These are phyloP conservation scores for Neopestalotiopsis clavispora DNA, from an alignment of 2,329 filamentous ascomycete genomes.

Conservation along the genomic window DNA sequence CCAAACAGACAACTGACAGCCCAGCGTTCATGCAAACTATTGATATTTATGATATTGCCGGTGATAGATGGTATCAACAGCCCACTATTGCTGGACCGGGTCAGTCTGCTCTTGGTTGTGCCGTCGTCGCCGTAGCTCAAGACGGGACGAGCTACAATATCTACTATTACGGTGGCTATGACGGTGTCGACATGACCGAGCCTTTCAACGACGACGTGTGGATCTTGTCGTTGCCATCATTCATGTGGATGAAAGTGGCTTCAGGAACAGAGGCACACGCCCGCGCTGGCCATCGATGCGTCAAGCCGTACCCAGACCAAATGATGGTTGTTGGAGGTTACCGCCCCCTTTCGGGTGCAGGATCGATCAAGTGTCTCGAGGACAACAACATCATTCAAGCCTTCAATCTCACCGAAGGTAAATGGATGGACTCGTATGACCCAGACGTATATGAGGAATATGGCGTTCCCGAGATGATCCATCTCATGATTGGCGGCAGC, in stretches of 20 bases:
- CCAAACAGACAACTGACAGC: slow-evolving; percentile 62
- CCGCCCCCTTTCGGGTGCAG: slow-evolving; percentile 34
- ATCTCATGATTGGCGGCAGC: slow-evolving; percentile 70
- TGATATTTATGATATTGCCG: slow-evolving; percentile 78
- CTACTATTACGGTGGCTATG: slow-evolving; percentile 83
- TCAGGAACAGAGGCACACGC: slow-evolving; percentile 53
- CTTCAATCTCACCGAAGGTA: slow-evolving; percentile 73
- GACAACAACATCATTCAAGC: slow-evolving; percentile 58
- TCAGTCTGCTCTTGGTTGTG: slow-evolving; percentile 69
- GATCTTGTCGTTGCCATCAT: slow-evolving; percentile 80
- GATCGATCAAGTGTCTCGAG: slow-evolving; percentile 48
- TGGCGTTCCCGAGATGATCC: slow-evolving; percentile 68
- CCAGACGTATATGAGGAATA: slow-evolving; percentile 69
- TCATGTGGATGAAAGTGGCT: slow-evolving; percentile 72
- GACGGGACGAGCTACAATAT: slow-evolving; percentile 80
- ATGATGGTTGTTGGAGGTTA: slow-evolving; percentile 81
- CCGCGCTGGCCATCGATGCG: slow-evolving; percentile 76
- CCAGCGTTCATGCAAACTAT: slow-evolving; percentile 74
- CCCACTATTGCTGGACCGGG: slow-evolving; percentile 63
- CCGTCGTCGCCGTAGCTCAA: slow-evolving; percentile 72
- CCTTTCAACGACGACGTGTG: slow-evolving; percentile 72
- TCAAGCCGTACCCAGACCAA: slow-evolving; percentile 77
- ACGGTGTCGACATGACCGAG: slow-evolving; percentile 48
- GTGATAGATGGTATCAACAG: slow-evolving; percentile 71
- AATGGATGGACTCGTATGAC: slow-evolving; percentile 75